Evolutionary conservation across 192 early-diverging fungal species (phyloP).

Genomic region (Coemansia sp.): DNA sequence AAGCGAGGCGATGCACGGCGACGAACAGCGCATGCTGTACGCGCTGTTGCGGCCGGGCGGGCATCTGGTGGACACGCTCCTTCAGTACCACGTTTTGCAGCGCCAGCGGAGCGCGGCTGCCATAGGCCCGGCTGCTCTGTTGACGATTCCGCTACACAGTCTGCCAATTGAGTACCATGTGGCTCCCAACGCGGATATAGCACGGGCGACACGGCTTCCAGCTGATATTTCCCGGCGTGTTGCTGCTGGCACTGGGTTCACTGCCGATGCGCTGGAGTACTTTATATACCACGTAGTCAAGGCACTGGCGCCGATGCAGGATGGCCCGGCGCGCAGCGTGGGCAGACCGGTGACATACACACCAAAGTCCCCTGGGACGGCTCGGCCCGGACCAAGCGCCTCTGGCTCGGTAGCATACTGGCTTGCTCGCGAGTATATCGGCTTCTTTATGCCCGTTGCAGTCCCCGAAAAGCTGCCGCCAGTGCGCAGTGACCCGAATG

Average conservation of each 20-base stretch:
- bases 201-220: constrained; percentile 10
- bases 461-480: constrained; percentile 20
- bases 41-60: constrained; percentile 37
- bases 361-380: not conserved
- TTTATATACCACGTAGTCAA: constrained; percentile 36
- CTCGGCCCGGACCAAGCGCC: not conserved
- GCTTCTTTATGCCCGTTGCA: constrained; percentile 36
- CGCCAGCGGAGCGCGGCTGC: constrained; percentile 3
- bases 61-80: constrained; percentile 30
- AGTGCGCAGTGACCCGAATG: not conserved
- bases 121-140: not conserved
- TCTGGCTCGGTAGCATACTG: constrained; percentile 9
- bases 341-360: not conserved
- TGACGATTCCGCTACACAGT: constrained; percentile 11
- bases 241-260: constrained; percentile 5
- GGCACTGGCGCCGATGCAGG: constrained; percentile 28
- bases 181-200: constrained; percentile 2
- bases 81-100: constrained; percentile 45
- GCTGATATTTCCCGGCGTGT: constrained; percentile 17
- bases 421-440: constrained; percentile 36
- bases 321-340: constrained; percentile 4
- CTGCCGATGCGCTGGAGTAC: constrained; percentile 29
- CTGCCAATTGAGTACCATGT: constrained; percentile 29
- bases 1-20: constrained; percentile 29
- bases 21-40: constrained; percentile 33